Evolutionary conservation across 768 basidiomycete species (phyloP), one percentile per base, ranked within the genome.

Genomic region (Lenzites betulinus): DNA sequence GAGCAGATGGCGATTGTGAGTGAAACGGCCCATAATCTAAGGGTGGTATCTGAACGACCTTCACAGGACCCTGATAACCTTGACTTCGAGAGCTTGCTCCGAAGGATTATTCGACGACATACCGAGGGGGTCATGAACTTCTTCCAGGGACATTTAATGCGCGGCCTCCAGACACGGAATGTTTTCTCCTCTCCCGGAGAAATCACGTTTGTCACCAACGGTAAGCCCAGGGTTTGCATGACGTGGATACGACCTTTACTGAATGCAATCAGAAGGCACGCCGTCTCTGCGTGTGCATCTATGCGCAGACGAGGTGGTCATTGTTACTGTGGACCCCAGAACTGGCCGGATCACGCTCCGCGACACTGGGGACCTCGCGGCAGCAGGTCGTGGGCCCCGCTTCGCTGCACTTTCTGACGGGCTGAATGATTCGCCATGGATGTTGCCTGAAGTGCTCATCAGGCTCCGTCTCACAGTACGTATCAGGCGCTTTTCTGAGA

Each of bases 361-460:
- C 23, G 93, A 95, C 71, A 89, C 86, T 2, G 92, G 92, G 7
- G 89, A 90, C 67, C 82, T 93, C 22, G 86, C 88, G 2, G 85
- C 89, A 11, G 86, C 88, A 28, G 85, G 87, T 23, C 81, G 90
- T 35, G 89, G 83, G 1, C 83, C 83, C n/a, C 81, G 83, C 30
- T 90, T 92, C 68, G 76, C 80, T 5, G 66, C 73, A 6, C 71
- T 87, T 42, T 82, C 86, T 0, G 83, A 86, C 9, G 79, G 76
- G 58, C 69, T 95, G 58, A 95, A 94, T 58, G 84, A 90, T 38
- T 83, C 83, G 59, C 93, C 92, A 15, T 73, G 73, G 11, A 68
- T 81, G 49, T 70, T 95, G 33, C 72, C 83, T 20, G 81, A 82
- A 8, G 81, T 81, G 1, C 70, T 95, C 28, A 76, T 83, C 38